Base-by-base conservation (phyloP, 768 basidiomycete genomes). In the Hericium coralloides region DNA sequence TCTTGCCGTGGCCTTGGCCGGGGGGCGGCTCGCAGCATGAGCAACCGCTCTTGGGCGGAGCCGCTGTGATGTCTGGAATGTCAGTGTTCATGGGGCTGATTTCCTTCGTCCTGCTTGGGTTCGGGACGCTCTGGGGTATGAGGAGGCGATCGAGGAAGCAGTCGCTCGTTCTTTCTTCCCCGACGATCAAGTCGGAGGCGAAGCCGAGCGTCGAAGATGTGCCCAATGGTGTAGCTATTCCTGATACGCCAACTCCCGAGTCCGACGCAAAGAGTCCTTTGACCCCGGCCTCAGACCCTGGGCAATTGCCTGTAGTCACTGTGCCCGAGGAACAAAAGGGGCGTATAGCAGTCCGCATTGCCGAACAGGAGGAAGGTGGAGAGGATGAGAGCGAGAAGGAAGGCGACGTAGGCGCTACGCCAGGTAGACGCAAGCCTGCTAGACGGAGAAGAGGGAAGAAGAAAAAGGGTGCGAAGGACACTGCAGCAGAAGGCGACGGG, bases 331-430 rank as follows among this genome's bases (percentile, higher is more conserved):
- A 31, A 8, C 26, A 31, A 31, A 31, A 4, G 26, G 26, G 1
- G 2, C 26, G 26, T 8, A 8, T 8, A 31, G 26, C 1, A 31
- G 26, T 31, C 26, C 26, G 2, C 26, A 31, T 31, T 31, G 26
- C 26, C 26, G 26, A 31, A 31, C 26, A 31, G 25, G 53, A 65
- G 26, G 73, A 64, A 17, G 76, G 59, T 41, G 83, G 77, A 52
- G 75, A 68, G 2, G 85, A 82, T n/a, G 84, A 82, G 12, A 80
- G 81, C 38, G 83, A 83, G 56, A 82, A 78, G 62, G 83, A 81
- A 62, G 75, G 68, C 2, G 74, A 77, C 23, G 66, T 67, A 0
- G 72, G 72, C 1, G 72, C 75, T 4, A 72, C 75, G 0, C 76
- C 79, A 0, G 78, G 73, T 22, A 77, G 75, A 64, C 67, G 72